These are phyloP conservation scores for Mangifera indica DNA, from an alignment of 345 rosid species.

Conservation along the genomic window DNA sequence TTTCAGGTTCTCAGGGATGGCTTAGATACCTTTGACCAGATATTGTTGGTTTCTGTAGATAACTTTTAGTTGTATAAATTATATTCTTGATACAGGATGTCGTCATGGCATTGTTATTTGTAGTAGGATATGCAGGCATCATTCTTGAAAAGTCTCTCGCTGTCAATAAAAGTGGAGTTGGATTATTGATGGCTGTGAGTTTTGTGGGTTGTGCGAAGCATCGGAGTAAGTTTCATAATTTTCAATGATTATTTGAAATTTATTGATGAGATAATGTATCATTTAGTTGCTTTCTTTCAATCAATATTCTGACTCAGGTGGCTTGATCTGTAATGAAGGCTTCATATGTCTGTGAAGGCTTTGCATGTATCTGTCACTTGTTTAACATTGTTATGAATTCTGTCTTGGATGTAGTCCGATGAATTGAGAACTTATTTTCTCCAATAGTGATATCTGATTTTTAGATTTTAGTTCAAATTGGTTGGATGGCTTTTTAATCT, in stretches of 20 bases:
- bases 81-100: constrained; percentile 62
- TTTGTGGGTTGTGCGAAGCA: constrained; percentile 86
- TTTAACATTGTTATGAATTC: neutral
- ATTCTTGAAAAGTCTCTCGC: constrained; percentile 92
- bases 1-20: neutral
- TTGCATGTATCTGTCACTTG: neutral
- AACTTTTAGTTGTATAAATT: constrained; percentile 19
- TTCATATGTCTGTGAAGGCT: neutral
- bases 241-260: neutral
- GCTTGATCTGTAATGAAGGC: neutral
- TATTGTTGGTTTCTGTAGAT: constrained; percentile 6
- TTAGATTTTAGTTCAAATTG: neutral
- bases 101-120: constrained; percentile 91
- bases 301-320: neutral
- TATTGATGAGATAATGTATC: neutral
- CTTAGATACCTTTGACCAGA: neutral
- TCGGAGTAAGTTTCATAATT: constrained; percentile 60
- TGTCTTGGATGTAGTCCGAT: neutral
- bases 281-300: neutral
- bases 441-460: neutral
- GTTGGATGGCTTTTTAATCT: neutral
- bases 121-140: constrained; percentile 82
- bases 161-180: constrained; percentile 95
- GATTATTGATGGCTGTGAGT: constrained; percentile 94
- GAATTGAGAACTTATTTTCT: neutral